Evolutionary conservation across 495 filamentous ascomycete genomes (phyloP).

Genomic region (Thozetella sp.): DNA sequence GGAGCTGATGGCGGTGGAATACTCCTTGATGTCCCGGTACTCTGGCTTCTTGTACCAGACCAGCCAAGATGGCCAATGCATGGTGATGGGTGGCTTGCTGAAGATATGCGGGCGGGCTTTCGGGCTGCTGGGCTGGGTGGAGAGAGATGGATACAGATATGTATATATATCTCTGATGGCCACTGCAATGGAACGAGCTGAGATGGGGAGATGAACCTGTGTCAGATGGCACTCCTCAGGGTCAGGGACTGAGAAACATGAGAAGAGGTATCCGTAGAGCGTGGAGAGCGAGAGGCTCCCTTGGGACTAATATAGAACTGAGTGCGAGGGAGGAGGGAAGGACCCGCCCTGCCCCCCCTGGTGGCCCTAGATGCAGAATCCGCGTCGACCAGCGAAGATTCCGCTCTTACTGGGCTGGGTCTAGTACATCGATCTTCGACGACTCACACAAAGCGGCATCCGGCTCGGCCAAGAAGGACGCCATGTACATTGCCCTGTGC

Average conservation of each 20-base stretch:
- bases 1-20: conserved; percentile 23
- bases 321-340: too few species aligned
- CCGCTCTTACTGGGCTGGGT: not conserved
- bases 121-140: not conserved
- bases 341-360: too few species aligned
- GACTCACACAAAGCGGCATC: not conserved
- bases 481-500: not conserved
- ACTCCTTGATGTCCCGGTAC: conserved; percentile 39
- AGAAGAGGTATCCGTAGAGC: too few species aligned
- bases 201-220: not conserved
- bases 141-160: not conserved
- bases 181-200: not conserved
- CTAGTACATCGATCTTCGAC: not conserved
- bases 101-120: not conserved
- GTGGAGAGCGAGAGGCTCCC: too few species aligned
- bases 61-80: conserved; percentile 32
- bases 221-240: too few species aligned
- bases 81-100: conserved; percentile 8
- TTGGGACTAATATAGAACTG: too few species aligned
- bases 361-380: not conserved
- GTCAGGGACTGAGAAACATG: too few species aligned
- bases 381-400: not conserved
- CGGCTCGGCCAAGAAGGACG: not conserved
- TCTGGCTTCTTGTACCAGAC: conserved; percentile 46
- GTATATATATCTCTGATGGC: too few species aligned